Evolutionary conservation across 768 basidiomycete species (phyloP).

Genomic region (Rhodotorula toruloides): DNA sequence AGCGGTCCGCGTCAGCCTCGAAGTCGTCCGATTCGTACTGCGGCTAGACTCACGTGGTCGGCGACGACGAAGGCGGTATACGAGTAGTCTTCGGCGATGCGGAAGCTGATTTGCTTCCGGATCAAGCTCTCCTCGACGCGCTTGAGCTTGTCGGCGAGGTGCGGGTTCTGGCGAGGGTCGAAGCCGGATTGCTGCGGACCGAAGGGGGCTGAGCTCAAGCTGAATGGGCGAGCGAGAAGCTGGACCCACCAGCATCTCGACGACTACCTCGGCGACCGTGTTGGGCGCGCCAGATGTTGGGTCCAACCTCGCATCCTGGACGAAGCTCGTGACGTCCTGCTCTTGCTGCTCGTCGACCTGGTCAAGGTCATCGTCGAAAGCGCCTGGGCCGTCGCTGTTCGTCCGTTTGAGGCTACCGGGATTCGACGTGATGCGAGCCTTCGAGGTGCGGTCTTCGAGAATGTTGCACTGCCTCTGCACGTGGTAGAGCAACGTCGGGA

Average conservation of each 20-base stretch:
- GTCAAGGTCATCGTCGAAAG: neutral
- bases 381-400: neutral
- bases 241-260: conserved; percentile 28
- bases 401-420: conserved; percentile 2
- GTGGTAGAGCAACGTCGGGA: conserved; percentile 16
- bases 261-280: conserved; percentile 22
- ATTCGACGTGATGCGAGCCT: conserved; percentile 15
- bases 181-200: conserved; percentile 21
- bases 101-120: conserved; percentile 6
- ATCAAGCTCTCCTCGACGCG: neutral
- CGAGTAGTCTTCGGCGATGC: conserved; percentile 17
- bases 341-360: neutral
- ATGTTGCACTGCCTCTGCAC: conserved; percentile 13
- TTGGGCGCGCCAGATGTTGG: conserved; percentile 15
- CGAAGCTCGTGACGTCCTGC: neutral
- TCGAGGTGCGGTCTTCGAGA: conserved; percentile 19
- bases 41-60: conserved; percentile 11
- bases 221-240: neutral
- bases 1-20: neutral
- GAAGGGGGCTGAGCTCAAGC: too few species aligned
- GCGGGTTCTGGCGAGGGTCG: conserved; percentile 11
- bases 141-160: conserved; percentile 21
- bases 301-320: conserved; percentile 26
- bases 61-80: conserved; percentile 29
- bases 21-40: accelerated